phyloP scores from a whole-genome alignment of 306 rosid species.

The Nissolia schottii region DNA sequence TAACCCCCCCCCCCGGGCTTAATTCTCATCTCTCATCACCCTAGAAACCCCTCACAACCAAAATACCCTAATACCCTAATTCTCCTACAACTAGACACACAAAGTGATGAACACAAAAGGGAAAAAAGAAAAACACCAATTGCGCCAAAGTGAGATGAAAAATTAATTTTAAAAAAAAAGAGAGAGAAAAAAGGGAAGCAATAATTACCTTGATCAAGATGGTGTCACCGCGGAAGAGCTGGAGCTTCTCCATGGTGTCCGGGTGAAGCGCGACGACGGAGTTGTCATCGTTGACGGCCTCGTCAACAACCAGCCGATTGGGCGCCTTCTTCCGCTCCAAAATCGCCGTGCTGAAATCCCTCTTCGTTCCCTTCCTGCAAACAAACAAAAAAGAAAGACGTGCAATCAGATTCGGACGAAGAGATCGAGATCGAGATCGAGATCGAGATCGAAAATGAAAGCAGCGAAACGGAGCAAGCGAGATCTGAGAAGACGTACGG shows the following conservation, averaged over 20 bases:
- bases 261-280: conserved; percentile 92
- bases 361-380: conserved; percentile 75
- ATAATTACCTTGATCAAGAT: conserved; percentile 73
- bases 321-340: conserved; percentile 91
- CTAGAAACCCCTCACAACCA: neutral
- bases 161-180: neutral
- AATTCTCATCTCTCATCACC: neutral
- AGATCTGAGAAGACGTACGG: conserved; percentile 49
- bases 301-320: conserved; percentile 85
- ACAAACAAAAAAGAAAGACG: neutral
- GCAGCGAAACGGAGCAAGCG: neutral
- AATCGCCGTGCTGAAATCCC: conserved; percentile 88
- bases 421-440: neutral
- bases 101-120: neutral
- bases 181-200: neutral
- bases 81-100: neutral
- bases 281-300: conserved; percentile 90
- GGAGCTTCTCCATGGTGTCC: conserved; percentile 87
- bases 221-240: conserved; percentile 89
- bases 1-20: neutral
- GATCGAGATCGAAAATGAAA: neutral
- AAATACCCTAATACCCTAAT: neutral
- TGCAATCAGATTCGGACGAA: neutral
- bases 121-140: neutral
- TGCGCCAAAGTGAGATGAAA: neutral